Evolutionary conservation across 2,329 filamentous ascomycete genomes (phyloP), one percentile per base, ranked within the genome.

Genomic region (Pochonia chlamydosporia): DNA sequence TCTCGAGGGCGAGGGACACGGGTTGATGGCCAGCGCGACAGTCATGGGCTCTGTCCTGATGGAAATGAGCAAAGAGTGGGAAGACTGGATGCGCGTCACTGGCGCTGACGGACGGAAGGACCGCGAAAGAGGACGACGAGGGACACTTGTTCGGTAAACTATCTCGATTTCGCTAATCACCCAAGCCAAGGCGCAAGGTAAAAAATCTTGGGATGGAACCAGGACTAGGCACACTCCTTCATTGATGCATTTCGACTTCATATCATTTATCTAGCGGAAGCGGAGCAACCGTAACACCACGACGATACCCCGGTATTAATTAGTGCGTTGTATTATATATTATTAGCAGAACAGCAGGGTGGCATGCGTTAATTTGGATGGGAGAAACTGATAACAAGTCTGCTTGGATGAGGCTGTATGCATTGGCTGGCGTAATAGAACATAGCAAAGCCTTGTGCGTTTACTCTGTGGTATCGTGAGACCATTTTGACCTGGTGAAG

Each of bases 21-120:
- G 93, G 0, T 72, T 99, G 21, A 99, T 99, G 93, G 93, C 93
- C 1, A 95, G 86, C 55, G 91, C 93, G 1, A 74, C 75, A 13
- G 92, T 97, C 39, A 99, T 99, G 93, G 88, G 89, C 37, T 83
- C 85, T 18, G 87, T 97, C n/a, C 71, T 99, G 30, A 92, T 89
- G 66, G 93, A 99, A 69, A 95, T 99, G 59, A 87, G 88, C 44
- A 84, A 84, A 55, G 93, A 97, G 64, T 97, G 92, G 92, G 87
- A 91, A 55, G 88, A 92, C 58, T 92, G 87, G 87, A 83, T 81
- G 59, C 78, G 79, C 39, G 76, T 78, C 0, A 82, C 79, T 3
- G 76, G 71, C 4, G 54, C 60, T 0, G 66, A 68, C 21, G 60
- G 61, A 8, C 56, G 59, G 5, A 64, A 63, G 41, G 64, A 66